phyloP scores from a whole-genome alignment of 1,284 basidiomycete genomes.

The Sporisorium graminicola region DNA sequence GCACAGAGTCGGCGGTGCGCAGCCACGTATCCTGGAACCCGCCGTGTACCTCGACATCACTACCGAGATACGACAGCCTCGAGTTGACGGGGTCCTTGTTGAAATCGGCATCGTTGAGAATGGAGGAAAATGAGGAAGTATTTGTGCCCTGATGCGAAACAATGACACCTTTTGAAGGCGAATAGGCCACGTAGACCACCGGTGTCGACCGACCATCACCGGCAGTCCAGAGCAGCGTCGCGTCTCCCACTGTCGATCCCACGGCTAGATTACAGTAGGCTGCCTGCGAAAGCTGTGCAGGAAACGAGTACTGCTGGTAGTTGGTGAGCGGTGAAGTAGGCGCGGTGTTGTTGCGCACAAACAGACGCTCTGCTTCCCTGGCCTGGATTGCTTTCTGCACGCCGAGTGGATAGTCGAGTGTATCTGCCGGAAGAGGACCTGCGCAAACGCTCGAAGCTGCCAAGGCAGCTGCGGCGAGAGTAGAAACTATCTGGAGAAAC shows the following conservation, averaged over 20 bases:
- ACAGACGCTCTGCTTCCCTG: conserved; percentile 23
- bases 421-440: conserved; percentile 6
- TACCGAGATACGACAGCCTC: conserved; percentile 38
- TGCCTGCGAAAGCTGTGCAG: conserved; percentile 51
- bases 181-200: conserved; percentile 53
- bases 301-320: conserved; percentile 42
- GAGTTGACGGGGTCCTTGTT: conserved; percentile 34
- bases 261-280: conserved; percentile 48
- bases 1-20: conserved; percentile 45
- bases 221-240: conserved; percentile 49
- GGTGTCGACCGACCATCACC: conserved; percentile 56
- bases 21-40: conserved; percentile 64
- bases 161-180: conserved; percentile 48
- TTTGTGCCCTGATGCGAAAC: conserved; percentile 61
- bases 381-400: conserved; percentile 26
- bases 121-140: conserved; percentile 42
- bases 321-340: conserved; percentile 31
- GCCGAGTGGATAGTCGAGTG: conserved; percentile 18
- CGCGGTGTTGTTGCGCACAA: conserved; percentile 23
- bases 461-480: conserved; percentile 17
- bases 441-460: conserved; percentile 25
- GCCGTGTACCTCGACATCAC: conserved; percentile 42
- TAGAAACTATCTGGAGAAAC: conserved; percentile 17
- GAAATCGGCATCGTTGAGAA: conserved; percentile 53
- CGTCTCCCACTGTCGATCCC: conserved; percentile 45